Percentiles rank a stretch among this genome's conserved stretches.
Conservation (phyloP, 306 rosid genomes). For the Adenanthera pavonina region DNA sequence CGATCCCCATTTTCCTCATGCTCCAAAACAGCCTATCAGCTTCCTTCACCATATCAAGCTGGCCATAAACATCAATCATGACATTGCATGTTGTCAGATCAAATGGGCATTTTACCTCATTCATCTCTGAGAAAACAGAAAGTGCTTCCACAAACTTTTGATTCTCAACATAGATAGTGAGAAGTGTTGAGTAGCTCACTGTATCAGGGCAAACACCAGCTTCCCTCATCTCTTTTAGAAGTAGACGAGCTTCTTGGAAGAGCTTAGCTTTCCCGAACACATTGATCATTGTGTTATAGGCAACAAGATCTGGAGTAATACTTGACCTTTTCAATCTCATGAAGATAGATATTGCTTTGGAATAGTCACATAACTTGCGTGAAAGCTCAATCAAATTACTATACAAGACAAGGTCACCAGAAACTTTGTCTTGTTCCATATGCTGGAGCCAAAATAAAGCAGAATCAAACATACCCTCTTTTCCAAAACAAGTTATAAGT, state of each 20-base stretch:
- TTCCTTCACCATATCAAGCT: constrained; percentile 89
- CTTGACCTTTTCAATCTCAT: constrained; percentile 60
- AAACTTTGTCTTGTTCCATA: constrained; percentile 83
- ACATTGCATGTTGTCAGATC: constrained; percentile 84
- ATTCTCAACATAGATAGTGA: constrained; percentile 71
- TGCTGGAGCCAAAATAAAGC: constrained; percentile 90
- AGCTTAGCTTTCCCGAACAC: constrained; percentile 92
- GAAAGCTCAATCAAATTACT: constrained; percentile 91
- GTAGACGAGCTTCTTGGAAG: constrained; percentile 76
- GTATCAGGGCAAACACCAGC: constrained; percentile 68
- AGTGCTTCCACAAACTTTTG: constrained; percentile 88
- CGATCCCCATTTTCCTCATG: constrained; percentile 85
- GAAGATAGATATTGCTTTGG: constrained; percentile 88
- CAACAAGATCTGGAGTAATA: constrained; percentile 77
- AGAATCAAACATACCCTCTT: constrained; percentile 80
- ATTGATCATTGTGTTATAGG: constrained; percentile 81
- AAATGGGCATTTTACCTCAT: constrained; percentile 58
- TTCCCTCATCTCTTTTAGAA: constrained; percentile 79
- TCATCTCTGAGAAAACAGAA: constrained; percentile 81
- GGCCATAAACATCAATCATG: constrained; percentile 98
- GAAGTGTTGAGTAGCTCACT: constrained; percentile 77
- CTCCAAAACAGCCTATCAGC: constrained; percentile 95
- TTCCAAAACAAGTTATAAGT: constrained; percentile 79
- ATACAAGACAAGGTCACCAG: constrained; percentile 89
- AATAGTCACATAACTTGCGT: constrained; percentile 72